A percentile compares a stretch with the other conserved stretches of the same genome.
Conservation (phyloP, 345 rosid genomes). For the Anastatica hierochuntica region DNA sequence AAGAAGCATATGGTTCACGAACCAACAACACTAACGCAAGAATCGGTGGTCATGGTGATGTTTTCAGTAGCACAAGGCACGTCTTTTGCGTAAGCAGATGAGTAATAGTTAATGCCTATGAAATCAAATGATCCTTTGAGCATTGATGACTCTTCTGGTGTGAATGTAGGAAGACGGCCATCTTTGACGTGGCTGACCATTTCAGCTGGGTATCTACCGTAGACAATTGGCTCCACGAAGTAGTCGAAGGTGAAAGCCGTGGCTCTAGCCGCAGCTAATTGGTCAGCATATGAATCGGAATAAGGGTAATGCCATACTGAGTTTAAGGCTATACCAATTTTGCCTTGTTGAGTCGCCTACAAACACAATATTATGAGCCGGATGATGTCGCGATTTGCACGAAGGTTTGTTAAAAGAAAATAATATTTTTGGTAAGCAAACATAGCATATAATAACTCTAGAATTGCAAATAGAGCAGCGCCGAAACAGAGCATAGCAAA, state of each 20-base stretch:
- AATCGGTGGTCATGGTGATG: background rate
- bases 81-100: background rate
- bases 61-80: background rate
- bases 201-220: slow-evolving; percentile 31
- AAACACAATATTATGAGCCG: background rate
- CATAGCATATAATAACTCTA: too few species aligned
- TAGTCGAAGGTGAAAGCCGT: slow-evolving; percentile 40
- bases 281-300: slow-evolving; percentile 18
- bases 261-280: slow-evolving; percentile 27
- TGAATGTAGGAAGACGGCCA: slow-evolving; percentile 33
- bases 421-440: too few species aligned
- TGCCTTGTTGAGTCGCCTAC: slow-evolving; percentile 37
- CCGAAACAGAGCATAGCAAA: background rate
- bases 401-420: too few species aligned
- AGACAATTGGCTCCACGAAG: slow-evolving; percentile 33
- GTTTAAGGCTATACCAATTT: slow-evolving; percentile 31
- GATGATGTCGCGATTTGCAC: too few species aligned
- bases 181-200: slow-evolving; percentile 31
- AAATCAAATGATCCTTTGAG: slow-evolving; percentile 12
- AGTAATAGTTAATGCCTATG: background rate
- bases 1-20: background rate
- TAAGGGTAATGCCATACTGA: slow-evolving; percentile 37
- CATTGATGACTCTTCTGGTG: slow-evolving; percentile 22
- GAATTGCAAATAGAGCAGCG: background rate
- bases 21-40: background rate